Base-by-base conservation (phyloP, 441 rosid genomes). In the Eutrema salsugineum region DNA sequence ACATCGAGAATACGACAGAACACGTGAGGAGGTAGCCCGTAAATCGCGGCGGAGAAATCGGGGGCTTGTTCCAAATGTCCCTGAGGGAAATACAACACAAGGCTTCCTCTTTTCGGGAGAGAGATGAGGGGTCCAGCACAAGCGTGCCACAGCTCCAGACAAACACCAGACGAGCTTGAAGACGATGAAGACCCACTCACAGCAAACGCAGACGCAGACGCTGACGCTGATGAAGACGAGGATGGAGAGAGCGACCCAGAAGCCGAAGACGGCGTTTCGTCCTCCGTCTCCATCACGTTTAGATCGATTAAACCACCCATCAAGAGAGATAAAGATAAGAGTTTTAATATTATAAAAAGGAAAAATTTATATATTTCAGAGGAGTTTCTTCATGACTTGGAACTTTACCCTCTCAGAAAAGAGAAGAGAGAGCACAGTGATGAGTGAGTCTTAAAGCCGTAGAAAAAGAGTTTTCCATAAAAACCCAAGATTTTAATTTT, bases 101-200 rank as follows among this genome's bases (percentile, higher is more conserved):
- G 68, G 77, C 86, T 80, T 51, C 97, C 95, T 83, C 75, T 90
- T 88, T 82, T 89, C 1, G 98, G 99, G 49, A 94, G 84, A 50
- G 96, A 90, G 63, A 88, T 85, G 0, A 92, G 87, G 30, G 99
- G 99, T 44, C 99, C 99, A 20, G 98, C 98, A 77, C 99, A 94
- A 54, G 99, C 99, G 69, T 94, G 98, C 98, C 97, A 94, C 14
- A 94, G 88, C 88, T 94, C 98, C 79, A 90, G 69, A 80, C 97
- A 92, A 20, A 94, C 91, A 15, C 88, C 82, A 32, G 42, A 16
- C 1, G 89, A 84, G 72, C 85, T 79, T 44, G 94, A 80, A 39
- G 88, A 83, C 12, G 90, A 84, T 39, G 89, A 82, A 11, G 90
- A 85, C 54, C 63, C 72, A 51, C 22, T 55, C 20, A 54, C 49